Conservation (phyloP, 2,329 filamentous ascomycete species). For the Aspergillus persii region DNA sequence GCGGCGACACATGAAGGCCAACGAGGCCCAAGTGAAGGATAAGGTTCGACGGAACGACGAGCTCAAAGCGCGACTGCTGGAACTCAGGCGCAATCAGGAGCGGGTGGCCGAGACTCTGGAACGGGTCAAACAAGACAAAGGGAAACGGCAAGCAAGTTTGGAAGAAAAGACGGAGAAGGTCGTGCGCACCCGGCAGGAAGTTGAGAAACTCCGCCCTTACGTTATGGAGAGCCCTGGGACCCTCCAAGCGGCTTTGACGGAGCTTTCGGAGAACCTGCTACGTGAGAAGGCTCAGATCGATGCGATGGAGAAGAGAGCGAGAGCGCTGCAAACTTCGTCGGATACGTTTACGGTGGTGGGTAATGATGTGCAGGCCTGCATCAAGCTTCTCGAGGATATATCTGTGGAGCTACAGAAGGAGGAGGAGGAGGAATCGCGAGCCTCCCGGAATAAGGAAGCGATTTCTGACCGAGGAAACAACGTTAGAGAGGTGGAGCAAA, state of each 20-base stretch:
- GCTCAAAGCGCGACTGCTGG: constrained; percentile 75
- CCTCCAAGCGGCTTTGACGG: constrained; percentile 76
- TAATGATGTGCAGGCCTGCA: constrained; percentile 81
- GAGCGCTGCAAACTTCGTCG: constrained; percentile 84
- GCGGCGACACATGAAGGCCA: constrained; percentile 72
- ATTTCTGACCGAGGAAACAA: constrained; percentile 85
- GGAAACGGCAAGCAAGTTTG: constrained; percentile 63
- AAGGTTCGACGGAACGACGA: constrained; percentile 85
- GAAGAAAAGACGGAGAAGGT: constrained; percentile 51
- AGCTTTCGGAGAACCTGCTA: constrained; percentile 74
- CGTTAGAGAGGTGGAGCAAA: constrained; percentile 85
- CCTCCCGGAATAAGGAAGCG: constrained; percentile 78
- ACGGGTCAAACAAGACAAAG: constrained; percentile 76
- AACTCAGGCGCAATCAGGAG: constrained; percentile 78
- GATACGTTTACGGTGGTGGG: constrained; percentile 85
- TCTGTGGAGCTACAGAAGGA: constrained; percentile 81
- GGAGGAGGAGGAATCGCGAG: constrained; percentile 81
- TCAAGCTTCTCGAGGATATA: constrained; percentile 86
- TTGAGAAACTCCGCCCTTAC: constrained; percentile 85
- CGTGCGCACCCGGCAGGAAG: constrained; percentile 75
- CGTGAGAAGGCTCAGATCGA: constrained; percentile 84
- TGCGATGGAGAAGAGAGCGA: constrained; percentile 77
- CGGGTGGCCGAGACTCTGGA: constrained; percentile 79
- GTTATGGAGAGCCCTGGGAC: constrained; percentile 82
- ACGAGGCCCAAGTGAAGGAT: constrained; percentile 77